Evolutionary conservation across 2,329 filamentous ascomycete genomes (phyloP), one percentile per base, ranked within the genome.

Genomic region (Fusarium neocosmosporiellum): DNA sequence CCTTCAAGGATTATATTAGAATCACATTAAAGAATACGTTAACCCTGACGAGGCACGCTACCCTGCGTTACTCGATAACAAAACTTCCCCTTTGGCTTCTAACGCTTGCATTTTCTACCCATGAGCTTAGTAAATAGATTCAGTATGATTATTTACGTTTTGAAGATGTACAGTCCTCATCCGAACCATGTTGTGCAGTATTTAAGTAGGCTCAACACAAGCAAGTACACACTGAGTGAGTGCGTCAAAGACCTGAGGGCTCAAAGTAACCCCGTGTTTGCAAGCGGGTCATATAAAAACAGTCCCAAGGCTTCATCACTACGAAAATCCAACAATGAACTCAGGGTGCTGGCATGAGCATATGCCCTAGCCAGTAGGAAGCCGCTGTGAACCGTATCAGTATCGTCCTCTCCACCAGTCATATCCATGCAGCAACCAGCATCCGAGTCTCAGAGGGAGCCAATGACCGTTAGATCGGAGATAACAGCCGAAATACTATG

Each of bases 81-180:
- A 20, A 14, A 43, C 5, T 7, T 14, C 11, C 11, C 13, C 22
- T 22, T 14, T 10, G 7, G 13, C 13, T 13, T 24, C 41, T 24
- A 5, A 14, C 7, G 13, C 41, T 43, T 24, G 13, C 7, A 14
- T 46, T 46, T 5, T 24, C 13, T 46, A 24, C 14, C 0, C 9
- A 2, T 22, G 4, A 16, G 13, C 4, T 46, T 8, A 8, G 20
- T 11, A 24, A 8, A 24, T 46, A 46, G 7, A 7, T 43, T 24
- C 1, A 7, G 7, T 24, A 16, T 24, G 2, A 14, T 14, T 24
- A 0, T 7, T 22, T 7, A 16, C 7, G 1, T 5, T 43, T 5
- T 4, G 5, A 41, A 6, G 9, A 3, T 41, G 6, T 20, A 41
- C 20, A 6, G 5, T 3, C 37, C 10, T 7, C 9, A 41, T n/a